Evolutionary conservation across 257 asterid species (phyloP).

Genomic region (Mentha longifolia): DNA sequence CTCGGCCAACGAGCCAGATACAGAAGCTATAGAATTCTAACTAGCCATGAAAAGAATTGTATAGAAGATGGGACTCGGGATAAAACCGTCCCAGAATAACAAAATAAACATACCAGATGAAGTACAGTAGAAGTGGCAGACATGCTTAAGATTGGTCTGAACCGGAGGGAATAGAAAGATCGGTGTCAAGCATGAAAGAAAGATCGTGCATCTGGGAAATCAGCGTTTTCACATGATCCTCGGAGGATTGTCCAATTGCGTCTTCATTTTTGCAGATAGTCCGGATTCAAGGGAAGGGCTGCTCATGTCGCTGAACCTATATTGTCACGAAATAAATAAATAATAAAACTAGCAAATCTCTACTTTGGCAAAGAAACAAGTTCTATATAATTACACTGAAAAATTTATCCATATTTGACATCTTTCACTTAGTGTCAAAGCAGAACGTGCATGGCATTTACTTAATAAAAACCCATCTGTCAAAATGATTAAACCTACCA

Average conservation of each 20-base stretch:
- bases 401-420: background rate
- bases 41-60: constrained; percentile 15
- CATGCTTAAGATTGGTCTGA: constrained; percentile 26
- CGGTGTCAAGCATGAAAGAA: constrained; percentile 46
- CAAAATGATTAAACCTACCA: background rate
- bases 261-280: constrained; percentile 33
- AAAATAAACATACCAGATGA: constrained; percentile 3
- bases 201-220: constrained; percentile 56
- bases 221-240: constrained; percentile 42
- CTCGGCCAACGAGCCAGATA: background rate
- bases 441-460: background rate
- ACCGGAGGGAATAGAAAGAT: constrained; percentile 38
- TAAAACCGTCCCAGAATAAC: constrained; percentile 37
- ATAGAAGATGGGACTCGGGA: constrained; percentile 29
- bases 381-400: background rate
- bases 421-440: background rate
- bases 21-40: constrained; percentile 8
- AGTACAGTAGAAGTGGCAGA: too few species aligned
- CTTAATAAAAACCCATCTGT: background rate
- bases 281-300: constrained; percentile 27
- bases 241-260: constrained; percentile 32
- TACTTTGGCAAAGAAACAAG: background rate
- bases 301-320: constrained; percentile 29
- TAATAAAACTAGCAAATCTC: background rate
- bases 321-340: background rate